These are phyloP conservation scores for Selaginella moellendorffii DNA, from an alignment of 75 land plant genomes.

Conservation along the genomic window DNA sequence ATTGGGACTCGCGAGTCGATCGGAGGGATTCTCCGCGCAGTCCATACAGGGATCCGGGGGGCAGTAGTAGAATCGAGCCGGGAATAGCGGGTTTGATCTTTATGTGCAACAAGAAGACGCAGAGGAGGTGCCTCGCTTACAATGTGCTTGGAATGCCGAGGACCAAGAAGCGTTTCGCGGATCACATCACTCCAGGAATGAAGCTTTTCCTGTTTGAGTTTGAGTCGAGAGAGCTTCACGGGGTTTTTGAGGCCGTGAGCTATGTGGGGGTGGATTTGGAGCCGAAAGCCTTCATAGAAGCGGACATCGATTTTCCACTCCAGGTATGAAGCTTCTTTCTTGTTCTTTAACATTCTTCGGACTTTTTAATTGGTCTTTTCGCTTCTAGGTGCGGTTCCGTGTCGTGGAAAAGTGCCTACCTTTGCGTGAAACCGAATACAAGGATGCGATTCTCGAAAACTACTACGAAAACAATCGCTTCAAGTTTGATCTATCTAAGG, in stretches of 20 bases:
- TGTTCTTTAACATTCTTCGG: not conserved
- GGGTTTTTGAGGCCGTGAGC: constrained; percentile 44
- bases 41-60: not conserved
- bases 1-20: not conserved
- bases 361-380: not conserved
- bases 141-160: constrained; percentile 44
- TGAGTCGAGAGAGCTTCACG: constrained; percentile 39
- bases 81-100: constrained; percentile 46
- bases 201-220: constrained; percentile 50
- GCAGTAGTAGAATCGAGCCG: not conserved
- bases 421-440: not conserved
- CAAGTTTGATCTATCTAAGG: not conserved
- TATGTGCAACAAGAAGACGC: constrained; percentile 39
- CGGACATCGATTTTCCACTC: constrained; percentile 37
- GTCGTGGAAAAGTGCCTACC: not conserved
- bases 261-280: constrained; percentile 38
- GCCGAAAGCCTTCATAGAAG: constrained; percentile 24
- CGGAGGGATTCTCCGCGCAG: not conserved
- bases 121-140: constrained; percentile 31
- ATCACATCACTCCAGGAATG: constrained; percentile 47
- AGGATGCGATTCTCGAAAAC: not conserved
- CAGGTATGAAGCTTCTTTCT: constrained; percentile 55
- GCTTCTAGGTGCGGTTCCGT: not conserved
- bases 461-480: not conserved
- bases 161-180: constrained; percentile 24